Evolutionary conservation across 2,329 filamentous ascomycete genomes (phyloP), one percentile per base, ranked within the genome.

Genomic region (Exophiala sp.): DNA sequence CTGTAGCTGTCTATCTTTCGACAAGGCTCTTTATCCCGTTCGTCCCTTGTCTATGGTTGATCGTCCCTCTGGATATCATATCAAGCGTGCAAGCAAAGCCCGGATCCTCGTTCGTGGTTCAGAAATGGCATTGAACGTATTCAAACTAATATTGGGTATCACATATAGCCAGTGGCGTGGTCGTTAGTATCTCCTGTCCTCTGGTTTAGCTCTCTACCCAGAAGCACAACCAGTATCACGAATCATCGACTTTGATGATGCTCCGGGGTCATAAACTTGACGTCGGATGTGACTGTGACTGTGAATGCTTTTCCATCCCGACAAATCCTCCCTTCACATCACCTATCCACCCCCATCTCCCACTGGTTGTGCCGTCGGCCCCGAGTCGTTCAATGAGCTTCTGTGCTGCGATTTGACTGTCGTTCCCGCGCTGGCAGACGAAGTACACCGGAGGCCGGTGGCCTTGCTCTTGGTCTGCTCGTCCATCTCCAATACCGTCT

Each of bases 401-500:
- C 48, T 65, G 60, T 3, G 73, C 72, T 0, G 66, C 72, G 18
- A 70, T 58, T 52, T 74, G 73, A 1, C 72, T 74, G 47, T 75
- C 73, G 43, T 75, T 75, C 1, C 73, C 73, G n/a, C 68, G 64
- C 11, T 71, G 70, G 53, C 73, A 75, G 7, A 75, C 66, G 13
- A 74, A 68, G 43, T 71, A 70, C 3, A 73, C 64, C 2, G 40
- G 7, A n/a, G 29, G 29, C 29, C 7, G 29, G 3, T 3, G 29
- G 7, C 29, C 11, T 3, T 32, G 29, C 29, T 32, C 29, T 32
- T 7, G 11, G 29, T 32, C n/a, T n/a, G 3, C 11, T n/a, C 7
- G 6, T 32, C 7, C 10, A 5, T 10, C 6, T 27, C 24, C 24
- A 27, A 27, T 27, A n/a, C n/a, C n/a, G n/a, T n/a, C n/a, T n/a